Conservation (phyloP, 2,329 filamentous ascomycete genomes). For the Aaosphaeria pasadenensis region DNA sequence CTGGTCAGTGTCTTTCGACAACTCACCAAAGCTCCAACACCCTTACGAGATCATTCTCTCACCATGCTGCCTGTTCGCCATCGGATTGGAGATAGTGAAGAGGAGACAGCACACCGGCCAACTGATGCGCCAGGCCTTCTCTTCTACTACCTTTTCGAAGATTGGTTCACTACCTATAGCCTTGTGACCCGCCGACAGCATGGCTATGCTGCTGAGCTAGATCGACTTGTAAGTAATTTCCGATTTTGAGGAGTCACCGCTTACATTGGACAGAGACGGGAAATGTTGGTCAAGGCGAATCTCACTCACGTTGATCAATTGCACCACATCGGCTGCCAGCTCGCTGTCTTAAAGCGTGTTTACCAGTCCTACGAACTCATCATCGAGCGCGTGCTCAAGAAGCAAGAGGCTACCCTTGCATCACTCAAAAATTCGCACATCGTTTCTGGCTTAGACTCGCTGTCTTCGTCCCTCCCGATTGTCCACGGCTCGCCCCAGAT, state of each 20-base stretch:
- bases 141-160: conserved; percentile 67
- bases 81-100: conserved; percentile 43
- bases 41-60: conserved; percentile 38
- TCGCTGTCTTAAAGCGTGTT: conserved; percentile 59
- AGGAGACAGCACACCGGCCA: conserved; percentile 45
- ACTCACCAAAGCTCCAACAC: conserved; percentile 53
- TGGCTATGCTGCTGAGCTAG: conserved; percentile 48
- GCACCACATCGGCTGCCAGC: conserved; percentile 59
- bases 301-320: conserved; percentile 50
- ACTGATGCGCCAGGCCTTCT: conserved; percentile 59
- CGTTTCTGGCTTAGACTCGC: conserved; percentile 27
- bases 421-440: conserved; percentile 45
- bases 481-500: conserved; percentile 13
- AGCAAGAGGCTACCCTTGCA: conserved; percentile 41
- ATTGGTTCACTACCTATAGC: conserved; percentile 59
- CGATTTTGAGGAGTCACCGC: neutral
- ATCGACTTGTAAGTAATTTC: conserved; percentile 43
- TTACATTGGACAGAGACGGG: conserved; percentile 36
- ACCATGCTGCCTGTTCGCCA: conserved; percentile 45
- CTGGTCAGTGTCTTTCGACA: conserved; percentile 61
- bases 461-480: conserved; percentile 20
- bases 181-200: conserved; percentile 51
- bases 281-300: conserved; percentile 53
- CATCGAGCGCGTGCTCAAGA: conserved; percentile 56
- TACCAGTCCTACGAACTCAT: conserved; percentile 61